A percentile compares a stretch with the other conserved stretches of the same genome.
These are phyloP conservation scores for Globisporangium rhizosaccharum DNA, from an alignment of 352 stramenopile species.

Conservation along the genomic window DNA sequence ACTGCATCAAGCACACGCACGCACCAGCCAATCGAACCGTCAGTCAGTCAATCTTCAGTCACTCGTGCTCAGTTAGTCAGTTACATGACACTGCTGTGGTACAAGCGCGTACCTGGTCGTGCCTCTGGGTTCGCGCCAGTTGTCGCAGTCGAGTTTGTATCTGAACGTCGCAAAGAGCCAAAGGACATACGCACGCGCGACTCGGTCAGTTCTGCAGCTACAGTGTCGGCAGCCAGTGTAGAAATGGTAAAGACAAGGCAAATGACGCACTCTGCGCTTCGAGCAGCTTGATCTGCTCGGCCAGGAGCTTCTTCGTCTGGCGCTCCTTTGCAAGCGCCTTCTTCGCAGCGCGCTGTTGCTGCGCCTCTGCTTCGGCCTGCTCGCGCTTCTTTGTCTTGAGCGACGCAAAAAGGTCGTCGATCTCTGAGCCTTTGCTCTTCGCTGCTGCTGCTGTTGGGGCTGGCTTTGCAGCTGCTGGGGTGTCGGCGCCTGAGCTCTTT, in stretches of 20 bases:
- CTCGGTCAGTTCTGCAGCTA: not conserved
- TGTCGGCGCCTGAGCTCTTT: constrained; percentile 34
- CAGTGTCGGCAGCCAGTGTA: not conserved
- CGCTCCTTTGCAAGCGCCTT: constrained; percentile 33
- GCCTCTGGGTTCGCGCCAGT: constrained; percentile 63
- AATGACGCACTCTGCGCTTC: constrained; percentile 66
- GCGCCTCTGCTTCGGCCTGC: constrained; percentile 46
- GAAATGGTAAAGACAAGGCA: not conserved
- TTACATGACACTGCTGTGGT: not conserved
- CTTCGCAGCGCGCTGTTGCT: constrained; percentile 44
- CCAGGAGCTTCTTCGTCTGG: constrained; percentile 57
- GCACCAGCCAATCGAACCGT: not conserved
- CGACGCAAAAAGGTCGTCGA: constrained; percentile 75
- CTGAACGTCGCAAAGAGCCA: constrained; percentile 18
- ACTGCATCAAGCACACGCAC: constrained; percentile 28
- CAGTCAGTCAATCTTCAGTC: not conserved
- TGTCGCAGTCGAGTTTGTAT: constrained; percentile 68
- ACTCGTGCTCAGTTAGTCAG: not conserved
- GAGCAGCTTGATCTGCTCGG: constrained; percentile 79
- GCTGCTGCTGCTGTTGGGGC: not conserved
- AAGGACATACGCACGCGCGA: constrained; percentile 9
- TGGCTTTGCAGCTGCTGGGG: not conserved
- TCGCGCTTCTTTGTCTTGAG: constrained; percentile 76
- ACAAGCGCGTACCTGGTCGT: constrained; percentile 43
- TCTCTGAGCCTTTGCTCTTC: constrained; percentile 28